Evolutionary conservation across 1,284 basidiomycete genomes (phyloP), one percentile per base, ranked within the genome.

Genomic region (Apiotrichum siamense): DNA sequence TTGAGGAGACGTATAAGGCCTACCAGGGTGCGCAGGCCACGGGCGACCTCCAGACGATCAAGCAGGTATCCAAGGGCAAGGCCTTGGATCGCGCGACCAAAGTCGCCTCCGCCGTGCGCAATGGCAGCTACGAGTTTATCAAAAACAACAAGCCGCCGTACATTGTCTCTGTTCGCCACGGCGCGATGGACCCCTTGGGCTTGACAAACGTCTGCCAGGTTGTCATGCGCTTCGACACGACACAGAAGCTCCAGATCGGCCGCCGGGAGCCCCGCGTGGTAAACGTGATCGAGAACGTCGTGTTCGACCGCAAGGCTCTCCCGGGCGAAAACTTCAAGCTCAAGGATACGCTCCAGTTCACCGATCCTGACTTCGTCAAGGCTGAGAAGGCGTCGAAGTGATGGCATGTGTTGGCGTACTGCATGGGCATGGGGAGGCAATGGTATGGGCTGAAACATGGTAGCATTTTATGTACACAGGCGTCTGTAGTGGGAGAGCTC

Each of bases 11-110:
- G 23, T 45, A 45, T 33, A 18, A 7, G 21, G n/a, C n/a, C 3
- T 48, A 36, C 25, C 47, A 37, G 40, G 13, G n/a, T 11, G 40
- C 40, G 32, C 39, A 40, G 47, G 47, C 47, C 5, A 7, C 17
- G 17, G 39, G 37, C 39, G 33, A 36, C 43, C 12, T 44, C 3
- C 15, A 21, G 17, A 9, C 2, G 3, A 21, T 44, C 11, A 26
- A 20, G 11, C 3, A 6, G 7, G 18, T 20, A 15, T 35, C 44
- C 23, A 7, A 26, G 5, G 44, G 44, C n/a, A 12, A 21, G 23
- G 44, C 44, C 18, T 21, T 13, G 31, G 44, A 23, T 15, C 21
- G n/a, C 7, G 44, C n/a, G 9, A 3, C 10, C 24, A 45, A 36
- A 17, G n/a, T 36, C 7, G 24, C 44, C 17, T 10, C 10, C 17